Conservation (phyloP, 805 yeast genomes). For the Metschnikowia hibisci region DNA sequence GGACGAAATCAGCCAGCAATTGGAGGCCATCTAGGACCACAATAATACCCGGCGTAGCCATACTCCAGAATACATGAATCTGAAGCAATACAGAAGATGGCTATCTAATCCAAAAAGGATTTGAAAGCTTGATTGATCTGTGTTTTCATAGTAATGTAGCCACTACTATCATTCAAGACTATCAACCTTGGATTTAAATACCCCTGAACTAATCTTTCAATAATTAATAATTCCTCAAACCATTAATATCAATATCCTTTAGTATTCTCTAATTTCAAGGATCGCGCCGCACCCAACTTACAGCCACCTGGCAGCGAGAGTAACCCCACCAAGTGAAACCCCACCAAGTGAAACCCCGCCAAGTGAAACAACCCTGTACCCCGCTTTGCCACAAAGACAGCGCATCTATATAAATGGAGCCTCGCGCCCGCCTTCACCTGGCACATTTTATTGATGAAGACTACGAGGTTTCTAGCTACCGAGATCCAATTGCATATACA, state of each 20-base stretch:
- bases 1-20: slow-evolving; percentile 94
- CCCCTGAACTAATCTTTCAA: no score
- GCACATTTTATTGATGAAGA: slow-evolving; percentile 14
- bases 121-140: no score
- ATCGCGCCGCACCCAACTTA: no score
- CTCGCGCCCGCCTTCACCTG: slow-evolving; percentile 5
- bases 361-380: neutral
- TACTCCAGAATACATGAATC: neutral
- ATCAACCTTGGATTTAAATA: no score
- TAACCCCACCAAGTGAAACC: neutral
- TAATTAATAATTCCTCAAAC: no score
- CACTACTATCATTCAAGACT: no score
- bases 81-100: no score
- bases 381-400: neutral
- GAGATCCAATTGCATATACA: neutral
- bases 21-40: slow-evolving; percentile 60
- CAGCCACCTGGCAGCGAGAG: no score
- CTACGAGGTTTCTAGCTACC: slow-evolving; percentile 5
- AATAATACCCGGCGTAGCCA: slow-evolving; percentile 4
- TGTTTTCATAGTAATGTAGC: no score
- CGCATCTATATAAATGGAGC: slow-evolving; percentile 2
- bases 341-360: neutral
- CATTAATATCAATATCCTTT: no score
- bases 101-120: no score
- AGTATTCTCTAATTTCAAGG: no score